A percentile compares a stretch with the other conserved stretches of the same genome.
These are phyloP conservation scores for Raphanus hybrid DNA, from an alignment of 441 rosid genomes.

Conservation along the genomic window DNA sequence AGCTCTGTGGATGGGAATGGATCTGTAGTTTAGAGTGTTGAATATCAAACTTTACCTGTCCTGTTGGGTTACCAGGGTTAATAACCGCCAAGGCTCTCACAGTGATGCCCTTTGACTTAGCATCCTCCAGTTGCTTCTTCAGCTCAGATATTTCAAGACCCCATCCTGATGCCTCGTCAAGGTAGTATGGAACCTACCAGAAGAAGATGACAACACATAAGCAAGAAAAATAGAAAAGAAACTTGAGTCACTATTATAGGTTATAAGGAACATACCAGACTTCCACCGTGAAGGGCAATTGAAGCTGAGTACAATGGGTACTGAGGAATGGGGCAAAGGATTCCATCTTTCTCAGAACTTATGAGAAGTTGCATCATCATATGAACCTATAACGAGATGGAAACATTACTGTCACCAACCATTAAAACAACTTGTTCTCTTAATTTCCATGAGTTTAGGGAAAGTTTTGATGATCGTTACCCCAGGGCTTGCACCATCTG, in stretches of 20 bases:
- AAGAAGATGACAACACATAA: constrained; percentile 22
- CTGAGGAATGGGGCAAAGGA: constrained; percentile 98
- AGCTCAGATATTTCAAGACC: constrained; percentile 87
- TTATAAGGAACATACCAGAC: constrained; percentile 55
- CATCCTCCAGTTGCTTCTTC: constrained; percentile 78
- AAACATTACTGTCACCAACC: background rate
- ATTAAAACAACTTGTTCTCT: background rate
- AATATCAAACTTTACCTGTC: constrained; percentile 61
- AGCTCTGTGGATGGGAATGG: background rate
- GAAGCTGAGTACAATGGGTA: constrained; percentile 97
- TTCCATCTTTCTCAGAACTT: constrained; percentile 85
- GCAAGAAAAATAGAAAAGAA: background rate
- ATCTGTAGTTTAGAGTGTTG: background rate
- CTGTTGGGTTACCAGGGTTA: constrained; percentile 96
- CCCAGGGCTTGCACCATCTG: constrained; percentile 98
- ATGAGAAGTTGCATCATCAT: constrained; percentile 93
- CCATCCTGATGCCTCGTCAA: constrained; percentile 93
- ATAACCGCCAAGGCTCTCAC: constrained; percentile 93
- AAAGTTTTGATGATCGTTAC: constrained; percentile 40
- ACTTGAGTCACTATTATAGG: background rate
- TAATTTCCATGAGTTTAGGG: background rate
- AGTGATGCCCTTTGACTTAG: constrained; percentile 73
- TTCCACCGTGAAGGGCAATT: constrained; percentile 94
- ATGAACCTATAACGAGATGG: constrained; percentile 66
- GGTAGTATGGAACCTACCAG: constrained; percentile 89